Percentiles rank a stretch among this genome's conserved stretches.
Conservation (phyloP, 306 rosid genomes). For the Trichosanthes cucumerina region DNA sequence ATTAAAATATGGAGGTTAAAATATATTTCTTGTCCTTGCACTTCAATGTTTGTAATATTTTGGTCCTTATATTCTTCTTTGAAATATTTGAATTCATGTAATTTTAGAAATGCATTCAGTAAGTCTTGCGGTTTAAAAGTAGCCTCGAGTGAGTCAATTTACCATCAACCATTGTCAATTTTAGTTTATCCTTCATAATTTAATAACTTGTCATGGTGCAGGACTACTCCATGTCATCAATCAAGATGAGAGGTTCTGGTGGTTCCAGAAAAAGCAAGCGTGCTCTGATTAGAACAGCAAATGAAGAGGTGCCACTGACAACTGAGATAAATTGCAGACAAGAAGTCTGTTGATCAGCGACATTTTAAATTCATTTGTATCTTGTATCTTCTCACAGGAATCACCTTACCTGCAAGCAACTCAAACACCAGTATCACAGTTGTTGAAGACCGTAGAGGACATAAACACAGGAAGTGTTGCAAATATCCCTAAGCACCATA, state of each 20-base stretch:
- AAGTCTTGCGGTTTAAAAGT: background rate
- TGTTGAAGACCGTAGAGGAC: slow-evolving; percentile 64
- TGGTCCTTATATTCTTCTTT: background rate
- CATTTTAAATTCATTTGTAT: slow-evolving; percentile 8
- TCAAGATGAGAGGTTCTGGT: slow-evolving; percentile 45
- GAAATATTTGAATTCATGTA: background rate
- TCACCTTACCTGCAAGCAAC: slow-evolving; percentile 47
- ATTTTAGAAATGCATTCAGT: background rate
- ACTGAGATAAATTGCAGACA: slow-evolving; percentile 13
- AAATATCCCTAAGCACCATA: slow-evolving; percentile 73
- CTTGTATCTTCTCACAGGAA: slow-evolving; percentile 33
- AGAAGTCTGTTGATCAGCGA: slow-evolving; percentile 7
- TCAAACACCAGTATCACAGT: slow-evolving; percentile 66
- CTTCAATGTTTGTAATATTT: background rate
- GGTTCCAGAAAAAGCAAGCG: slow-evolving; percentile 47
- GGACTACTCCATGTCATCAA: slow-evolving; percentile 70
- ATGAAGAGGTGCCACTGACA: slow-evolving; percentile 25
- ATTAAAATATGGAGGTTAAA: background rate
- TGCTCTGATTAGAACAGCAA: slow-evolving; percentile 30
- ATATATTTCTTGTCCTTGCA: background rate
- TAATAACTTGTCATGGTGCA: slow-evolving; percentile 23
- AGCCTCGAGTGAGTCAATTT: background rate
- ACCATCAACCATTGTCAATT: background rate
- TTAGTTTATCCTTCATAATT: background rate
- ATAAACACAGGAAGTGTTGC: slow-evolving; percentile 46